phyloP scores from a whole-genome alignment of 2,329 filamentous ascomycete genomes.

The Trichoderma hamatum region DNA sequence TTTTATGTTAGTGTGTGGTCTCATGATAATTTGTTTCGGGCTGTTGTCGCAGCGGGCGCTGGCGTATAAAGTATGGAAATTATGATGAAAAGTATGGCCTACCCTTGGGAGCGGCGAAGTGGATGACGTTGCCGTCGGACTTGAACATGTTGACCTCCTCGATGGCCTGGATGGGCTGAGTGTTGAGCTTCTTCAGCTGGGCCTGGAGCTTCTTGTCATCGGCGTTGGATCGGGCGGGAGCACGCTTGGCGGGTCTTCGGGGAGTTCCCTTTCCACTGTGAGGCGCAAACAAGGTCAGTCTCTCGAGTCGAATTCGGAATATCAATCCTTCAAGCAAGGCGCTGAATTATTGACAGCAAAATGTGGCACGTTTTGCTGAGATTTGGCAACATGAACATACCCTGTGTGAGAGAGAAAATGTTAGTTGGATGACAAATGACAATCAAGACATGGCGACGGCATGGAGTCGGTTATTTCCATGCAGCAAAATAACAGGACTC shows the following conservation, averaged over 20 bases:
- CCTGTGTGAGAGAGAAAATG: constrained; percentile 34
- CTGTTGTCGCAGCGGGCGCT: constrained; percentile 1
- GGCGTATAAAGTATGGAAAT: not conserved
- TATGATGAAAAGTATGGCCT: constrained; percentile 43
- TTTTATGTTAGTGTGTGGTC: not conserved
- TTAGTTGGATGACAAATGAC: constrained; percentile 13
- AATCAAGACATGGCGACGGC: not conserved
- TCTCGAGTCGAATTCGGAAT: constrained; percentile 27
- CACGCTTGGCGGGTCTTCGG: constrained; percentile 97
- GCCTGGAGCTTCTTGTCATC: constrained; percentile 99
- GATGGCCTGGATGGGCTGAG: constrained; percentile 98
- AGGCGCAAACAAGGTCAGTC: constrained; percentile 21
- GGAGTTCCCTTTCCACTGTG: constrained; percentile 93
- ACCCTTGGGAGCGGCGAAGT: constrained; percentile 99
- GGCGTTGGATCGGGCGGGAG: constrained; percentile 86
- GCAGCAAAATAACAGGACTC: not conserved
- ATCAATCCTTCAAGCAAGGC: not conserved
- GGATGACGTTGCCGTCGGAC: constrained; percentile 99
- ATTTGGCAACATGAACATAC: constrained; percentile 42
- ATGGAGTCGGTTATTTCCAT: not conserved
- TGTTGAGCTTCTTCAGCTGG: constrained; percentile 98
- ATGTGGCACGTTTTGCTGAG: not conserved
- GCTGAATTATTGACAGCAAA: not conserved
- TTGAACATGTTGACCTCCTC: constrained; percentile 99
- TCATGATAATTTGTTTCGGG: not conserved